A percentile compares a stretch with the other conserved stretches of the same genome.
Conservation (phyloP, 2,329 filamentous ascomycete species). For the Pseudogymnoascus sp. region DNA sequence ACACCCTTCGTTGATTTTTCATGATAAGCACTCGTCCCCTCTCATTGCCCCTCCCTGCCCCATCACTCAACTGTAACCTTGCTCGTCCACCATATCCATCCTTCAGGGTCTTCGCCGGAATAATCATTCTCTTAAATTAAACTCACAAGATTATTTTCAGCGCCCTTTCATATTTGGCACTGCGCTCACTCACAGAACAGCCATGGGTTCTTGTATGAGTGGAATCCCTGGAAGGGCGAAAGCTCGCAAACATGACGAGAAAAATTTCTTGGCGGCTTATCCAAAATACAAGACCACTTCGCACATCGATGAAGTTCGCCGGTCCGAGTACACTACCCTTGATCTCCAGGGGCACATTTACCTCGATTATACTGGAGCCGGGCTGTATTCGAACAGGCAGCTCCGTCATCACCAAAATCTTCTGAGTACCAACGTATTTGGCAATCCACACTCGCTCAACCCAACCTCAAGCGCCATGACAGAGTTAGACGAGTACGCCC, state of each 20-base stretch:
- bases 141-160: background rate
- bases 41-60: background rate
- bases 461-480: conserved; percentile 32
- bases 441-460: conserved; percentile 35
- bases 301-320: conserved; percentile 27
- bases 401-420: conserved; percentile 27
- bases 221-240: background rate
- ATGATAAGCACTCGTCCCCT: background rate
- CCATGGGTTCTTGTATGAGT: conserved; percentile 2
- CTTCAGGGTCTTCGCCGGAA: background rate
- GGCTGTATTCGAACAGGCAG: conserved; percentile 30
- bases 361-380: conserved; percentile 35
- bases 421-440: conserved; percentile 26
- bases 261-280: conserved; percentile 12
- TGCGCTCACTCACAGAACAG: background rate
- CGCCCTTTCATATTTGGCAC: background rate
- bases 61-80: background rate
- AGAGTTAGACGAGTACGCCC: conserved; percentile 26
- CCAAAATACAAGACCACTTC: conserved; percentile 30
- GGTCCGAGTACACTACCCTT: conserved; percentile 31
- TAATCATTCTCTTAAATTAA: background rate
- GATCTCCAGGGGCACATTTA: conserved; percentile 33
- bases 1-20: background rate
- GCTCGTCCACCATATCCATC: background rate
- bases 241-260: background rate